A percentile compares a stretch with the other conserved stretches of the same genome.
These are phyloP conservation scores for Obelidium mucronatum DNA, from an alignment of 192 early-diverging fungal genomes.

Conservation along the genomic window DNA sequence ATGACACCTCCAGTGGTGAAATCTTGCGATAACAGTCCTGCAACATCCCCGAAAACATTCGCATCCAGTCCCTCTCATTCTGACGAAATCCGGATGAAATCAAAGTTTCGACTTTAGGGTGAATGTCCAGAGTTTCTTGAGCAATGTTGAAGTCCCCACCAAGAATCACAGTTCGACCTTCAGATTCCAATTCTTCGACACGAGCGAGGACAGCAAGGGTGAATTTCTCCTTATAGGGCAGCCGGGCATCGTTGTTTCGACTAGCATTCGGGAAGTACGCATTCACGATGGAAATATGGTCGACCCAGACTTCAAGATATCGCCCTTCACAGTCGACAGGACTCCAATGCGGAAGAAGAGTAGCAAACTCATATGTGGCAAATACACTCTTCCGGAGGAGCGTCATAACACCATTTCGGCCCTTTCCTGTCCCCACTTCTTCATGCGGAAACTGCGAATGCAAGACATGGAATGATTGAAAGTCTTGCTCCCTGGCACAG, in stretches of 20 bases:
- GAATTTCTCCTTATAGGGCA: background rate
- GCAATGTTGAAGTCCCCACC: background rate
- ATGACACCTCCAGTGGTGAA: background rate
- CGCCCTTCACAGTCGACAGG: background rate
- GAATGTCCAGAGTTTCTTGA: background rate
- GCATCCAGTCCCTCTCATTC: background rate
- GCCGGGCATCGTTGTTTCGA: background rate
- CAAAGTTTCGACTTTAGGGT: background rate
- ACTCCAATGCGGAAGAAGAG: background rate
- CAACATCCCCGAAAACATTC: background rate
- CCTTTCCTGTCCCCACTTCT: background rate
- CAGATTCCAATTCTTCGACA: background rate
- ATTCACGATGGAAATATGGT: background rate
- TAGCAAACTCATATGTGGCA: background rate
- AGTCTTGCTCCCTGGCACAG: background rate
- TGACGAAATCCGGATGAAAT: background rate
- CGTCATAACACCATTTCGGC: background rate
- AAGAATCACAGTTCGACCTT: background rate
- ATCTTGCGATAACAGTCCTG: background rate
- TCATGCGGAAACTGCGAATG: background rate
- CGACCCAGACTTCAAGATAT: background rate
- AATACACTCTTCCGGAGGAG: background rate
- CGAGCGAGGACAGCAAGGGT: background rate
- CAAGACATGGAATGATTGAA: background rate
- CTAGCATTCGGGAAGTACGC: background rate